A percentile compares a stretch with the other conserved stretches of the same genome.
These are phyloP conservation scores for Alternaria ethzedia DNA, from an alignment of 2,329 filamentous ascomycete species.

Conservation along the genomic window DNA sequence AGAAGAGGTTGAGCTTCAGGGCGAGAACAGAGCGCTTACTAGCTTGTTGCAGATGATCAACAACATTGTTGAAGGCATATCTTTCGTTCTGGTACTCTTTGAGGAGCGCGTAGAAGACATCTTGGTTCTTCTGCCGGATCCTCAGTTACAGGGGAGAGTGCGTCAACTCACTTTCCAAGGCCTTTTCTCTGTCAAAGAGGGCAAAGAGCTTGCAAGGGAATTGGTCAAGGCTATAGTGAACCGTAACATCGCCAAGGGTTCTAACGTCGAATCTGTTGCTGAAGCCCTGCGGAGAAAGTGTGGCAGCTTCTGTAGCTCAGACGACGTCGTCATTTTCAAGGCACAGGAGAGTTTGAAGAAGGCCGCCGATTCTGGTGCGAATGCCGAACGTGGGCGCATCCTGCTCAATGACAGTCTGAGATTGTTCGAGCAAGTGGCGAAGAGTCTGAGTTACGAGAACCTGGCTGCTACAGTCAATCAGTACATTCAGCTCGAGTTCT, in stretches of 20 bases:
- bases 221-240: slow-evolving; percentile 98
- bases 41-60: slow-evolving; percentile 84
- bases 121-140: slow-evolving; percentile 71
- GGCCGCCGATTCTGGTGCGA: slow-evolving; percentile 77
- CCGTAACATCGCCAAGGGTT: slow-evolving; percentile 93
- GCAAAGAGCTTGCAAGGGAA: slow-evolving; percentile 89
- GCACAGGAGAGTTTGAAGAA: slow-evolving; percentile 93
- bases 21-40: slow-evolving; percentile 90
- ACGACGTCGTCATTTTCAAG: slow-evolving; percentile 98
- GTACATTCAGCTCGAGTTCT: slow-evolving; percentile 85
- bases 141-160: slow-evolving; percentile 71
- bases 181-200: slow-evolving; percentile 79
- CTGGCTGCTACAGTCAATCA: slow-evolving; percentile 78
- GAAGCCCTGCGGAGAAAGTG: slow-evolving; percentile 91
- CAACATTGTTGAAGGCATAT: slow-evolving; percentile 94
- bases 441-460: slow-evolving; percentile 80
- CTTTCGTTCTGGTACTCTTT: slow-evolving; percentile 92
- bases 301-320: slow-evolving; percentile 95
- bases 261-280: slow-evolving; percentile 95
- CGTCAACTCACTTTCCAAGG: slow-evolving; percentile 83
- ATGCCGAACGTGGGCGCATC: slow-evolving; percentile 76
- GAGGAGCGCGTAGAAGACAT: slow-evolving; percentile 94
- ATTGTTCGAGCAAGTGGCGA: slow-evolving; percentile 87
- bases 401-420: slow-evolving; percentile 87
- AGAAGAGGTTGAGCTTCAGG: slow-evolving; percentile 90